Evolutionary conservation across 345 rosid species (phyloP).

Genomic region (Brassica nigra): DNA sequence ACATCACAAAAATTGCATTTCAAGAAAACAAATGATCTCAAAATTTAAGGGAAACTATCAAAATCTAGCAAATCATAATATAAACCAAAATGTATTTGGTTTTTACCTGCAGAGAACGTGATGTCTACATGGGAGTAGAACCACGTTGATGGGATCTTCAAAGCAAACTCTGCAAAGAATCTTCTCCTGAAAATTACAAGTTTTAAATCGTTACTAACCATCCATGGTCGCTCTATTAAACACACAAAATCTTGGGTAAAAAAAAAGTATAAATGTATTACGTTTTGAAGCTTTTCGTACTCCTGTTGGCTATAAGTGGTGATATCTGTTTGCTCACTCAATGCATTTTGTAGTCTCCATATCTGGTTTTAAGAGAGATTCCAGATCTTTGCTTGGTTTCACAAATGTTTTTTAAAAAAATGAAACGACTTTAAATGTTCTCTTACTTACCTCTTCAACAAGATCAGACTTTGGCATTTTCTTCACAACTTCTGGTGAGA

Average conservation of each 20-base stretch:
- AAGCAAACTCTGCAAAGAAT: constrained; percentile 87
- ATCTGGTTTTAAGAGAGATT: constrained; percentile 45
- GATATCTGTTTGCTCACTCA: constrained; percentile 74
- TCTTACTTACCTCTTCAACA: constrained; percentile 83
- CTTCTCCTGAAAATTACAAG: constrained; percentile 63
- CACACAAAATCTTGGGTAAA: not conserved
- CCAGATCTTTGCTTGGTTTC: not conserved
- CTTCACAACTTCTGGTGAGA: constrained; percentile 78
- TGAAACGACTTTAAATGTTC: not conserved
- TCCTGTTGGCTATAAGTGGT: constrained; percentile 74
- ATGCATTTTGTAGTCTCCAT: constrained; percentile 73
- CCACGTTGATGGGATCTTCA: constrained; percentile 73
- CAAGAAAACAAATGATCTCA: not conserved
- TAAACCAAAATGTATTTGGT: not conserved
- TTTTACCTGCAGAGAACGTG: constrained; percentile 79
- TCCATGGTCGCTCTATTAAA: not conserved
- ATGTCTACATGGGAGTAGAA: constrained; percentile 88
- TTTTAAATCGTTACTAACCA: constrained; percentile 6
- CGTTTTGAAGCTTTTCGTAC: constrained; percentile 82
- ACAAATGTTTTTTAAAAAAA: not conserved
- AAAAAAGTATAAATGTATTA: constrained; percentile 32
- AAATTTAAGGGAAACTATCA: not conserved
- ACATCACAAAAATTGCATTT: not conserved
- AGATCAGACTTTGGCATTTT: constrained; percentile 80
- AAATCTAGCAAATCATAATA: not conserved